Evolutionary conservation across 2,329 filamentous ascomycete species (phyloP).

Genomic region (Orbilia quercus): DNA sequence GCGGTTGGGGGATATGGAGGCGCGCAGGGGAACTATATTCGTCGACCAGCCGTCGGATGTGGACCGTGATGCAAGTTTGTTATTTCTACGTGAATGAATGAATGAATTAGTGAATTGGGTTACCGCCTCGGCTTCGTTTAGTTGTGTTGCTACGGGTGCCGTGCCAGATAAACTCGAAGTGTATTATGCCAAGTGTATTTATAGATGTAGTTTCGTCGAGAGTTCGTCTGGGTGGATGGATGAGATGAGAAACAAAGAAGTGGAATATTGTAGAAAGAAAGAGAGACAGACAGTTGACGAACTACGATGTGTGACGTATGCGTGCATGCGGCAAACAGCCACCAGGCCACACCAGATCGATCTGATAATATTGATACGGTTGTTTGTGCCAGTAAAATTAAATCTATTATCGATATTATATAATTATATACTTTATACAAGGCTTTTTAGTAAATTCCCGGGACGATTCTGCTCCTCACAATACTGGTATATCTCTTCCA

Average conservation of each 20-base stretch:
- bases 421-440: neutral
- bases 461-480: conserved; percentile 84
- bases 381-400: neutral
- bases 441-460: conserved; percentile 76
- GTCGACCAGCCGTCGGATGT: neutral
- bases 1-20: neutral
- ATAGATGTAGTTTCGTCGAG: too few relatives aligned
- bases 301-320: conserved; percentile 12
- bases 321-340: neutral
- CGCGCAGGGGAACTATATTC: neutral
- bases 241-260: conserved; percentile 56
- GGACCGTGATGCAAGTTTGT: neutral
- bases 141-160: neutral
- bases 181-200: too few relatives aligned
- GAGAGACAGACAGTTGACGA: conserved; percentile 46
- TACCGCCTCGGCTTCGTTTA: neutral
- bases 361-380: too few relatives aligned
- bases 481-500: conserved; percentile 89
- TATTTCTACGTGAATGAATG: too few relatives aligned
- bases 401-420: conserved; percentile 2
- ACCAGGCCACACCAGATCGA: conserved; percentile 3
- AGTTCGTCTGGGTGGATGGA: conserved; percentile 55
- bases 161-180: conserved; percentile 21
- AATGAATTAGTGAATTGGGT: too few relatives aligned
- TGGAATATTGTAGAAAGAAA: conserved; percentile 61